Conservation (phyloP, 345 rosid genomes). For the Corymbia maculata region DNA sequence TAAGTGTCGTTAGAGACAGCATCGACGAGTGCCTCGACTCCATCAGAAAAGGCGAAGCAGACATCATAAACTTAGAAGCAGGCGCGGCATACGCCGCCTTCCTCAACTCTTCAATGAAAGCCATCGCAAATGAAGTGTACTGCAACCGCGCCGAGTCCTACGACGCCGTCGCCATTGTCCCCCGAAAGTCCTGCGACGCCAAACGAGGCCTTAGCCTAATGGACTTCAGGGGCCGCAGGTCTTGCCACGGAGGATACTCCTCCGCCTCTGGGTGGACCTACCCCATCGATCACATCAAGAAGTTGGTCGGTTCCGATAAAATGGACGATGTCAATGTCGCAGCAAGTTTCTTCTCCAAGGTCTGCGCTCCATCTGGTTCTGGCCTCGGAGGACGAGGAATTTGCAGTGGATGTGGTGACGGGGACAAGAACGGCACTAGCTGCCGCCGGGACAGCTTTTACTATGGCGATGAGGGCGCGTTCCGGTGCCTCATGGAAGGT, state of each 20-base stretch:
- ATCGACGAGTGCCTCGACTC: constrained; percentile 17
- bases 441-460: background rate
- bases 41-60: constrained; percentile 19
- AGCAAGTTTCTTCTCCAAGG: constrained; percentile 9
- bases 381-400: constrained; percentile 4
- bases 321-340: background rate
- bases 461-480: constrained; percentile 18
- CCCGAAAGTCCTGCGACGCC: constrained; percentile 5
- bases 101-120: constrained; percentile 31
- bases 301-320: background rate
- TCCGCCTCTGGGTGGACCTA: constrained; percentile 30
- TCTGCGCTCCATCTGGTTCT: constrained; percentile 19
- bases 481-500: constrained; percentile 24
- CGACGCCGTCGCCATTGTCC: constrained; percentile 11
- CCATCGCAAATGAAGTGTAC: constrained; percentile 33
- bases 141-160: constrained; percentile 15
- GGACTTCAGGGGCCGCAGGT: constrained; percentile 17
- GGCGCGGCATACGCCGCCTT: constrained; percentile 26
- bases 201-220: background rate
- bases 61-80: constrained; percentile 19
- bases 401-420: constrained; percentile 5
- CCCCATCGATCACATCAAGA: constrained; percentile 13
- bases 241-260: constrained; percentile 26
- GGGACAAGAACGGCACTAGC: background rate
- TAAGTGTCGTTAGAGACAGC: constrained; percentile 16